phyloP scores from a whole-genome alignment of 768 basidiomycete species.

The Mycena haematopus region DNA sequence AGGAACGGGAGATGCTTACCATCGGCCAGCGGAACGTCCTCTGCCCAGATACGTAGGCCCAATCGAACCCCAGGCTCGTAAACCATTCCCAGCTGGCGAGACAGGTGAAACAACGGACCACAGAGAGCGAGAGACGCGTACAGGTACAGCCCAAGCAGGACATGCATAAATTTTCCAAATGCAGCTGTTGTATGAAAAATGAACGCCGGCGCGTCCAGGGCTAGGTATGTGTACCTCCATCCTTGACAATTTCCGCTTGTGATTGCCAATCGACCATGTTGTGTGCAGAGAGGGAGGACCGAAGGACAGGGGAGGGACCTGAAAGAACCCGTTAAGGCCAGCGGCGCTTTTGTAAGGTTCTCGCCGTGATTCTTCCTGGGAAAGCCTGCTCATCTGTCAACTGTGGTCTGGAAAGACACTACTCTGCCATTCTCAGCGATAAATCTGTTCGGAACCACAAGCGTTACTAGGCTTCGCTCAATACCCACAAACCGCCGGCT shows the following conservation, averaged over 20 bases:
- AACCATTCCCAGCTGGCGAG: slow-evolving; percentile 68
- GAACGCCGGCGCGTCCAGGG: slow-evolving; percentile 7
- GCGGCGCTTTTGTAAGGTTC: slow-evolving; percentile 13
- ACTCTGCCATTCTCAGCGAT: background rate
- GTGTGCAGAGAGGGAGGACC: slow-evolving; percentile 22
- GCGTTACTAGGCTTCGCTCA: slow-evolving; percentile 1
- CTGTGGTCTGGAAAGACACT: background rate
- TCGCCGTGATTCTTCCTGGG: slow-evolving; percentile 23
- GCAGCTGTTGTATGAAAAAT: slow-evolving; percentile 38
- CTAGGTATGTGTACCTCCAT: slow-evolving; percentile 47
- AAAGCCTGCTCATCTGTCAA: slow-evolving; percentile 20
- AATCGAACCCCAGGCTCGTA: slow-evolving; percentile 68
- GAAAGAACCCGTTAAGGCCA: background rate
- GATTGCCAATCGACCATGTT: slow-evolving; percentile 69
- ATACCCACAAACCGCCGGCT: background rate
- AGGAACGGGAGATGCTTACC: slow-evolving; percentile 44
- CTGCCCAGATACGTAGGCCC: slow-evolving; percentile 62
- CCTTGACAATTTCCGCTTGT: slow-evolving; percentile 49
- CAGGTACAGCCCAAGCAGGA: slow-evolving; percentile 66
- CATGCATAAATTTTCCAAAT: slow-evolving; percentile 65
- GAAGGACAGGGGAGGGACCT: slow-evolving; percentile 26
- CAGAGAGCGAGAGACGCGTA: slow-evolving; percentile 35
- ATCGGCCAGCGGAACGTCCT: slow-evolving; percentile 71
- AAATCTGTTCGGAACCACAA: slow-evolving; percentile 2
- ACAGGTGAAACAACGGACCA: slow-evolving; percentile 17